Evolutionary conservation across 345 rosid species (phyloP).

Genomic region (Lepidium africanum): DNA sequence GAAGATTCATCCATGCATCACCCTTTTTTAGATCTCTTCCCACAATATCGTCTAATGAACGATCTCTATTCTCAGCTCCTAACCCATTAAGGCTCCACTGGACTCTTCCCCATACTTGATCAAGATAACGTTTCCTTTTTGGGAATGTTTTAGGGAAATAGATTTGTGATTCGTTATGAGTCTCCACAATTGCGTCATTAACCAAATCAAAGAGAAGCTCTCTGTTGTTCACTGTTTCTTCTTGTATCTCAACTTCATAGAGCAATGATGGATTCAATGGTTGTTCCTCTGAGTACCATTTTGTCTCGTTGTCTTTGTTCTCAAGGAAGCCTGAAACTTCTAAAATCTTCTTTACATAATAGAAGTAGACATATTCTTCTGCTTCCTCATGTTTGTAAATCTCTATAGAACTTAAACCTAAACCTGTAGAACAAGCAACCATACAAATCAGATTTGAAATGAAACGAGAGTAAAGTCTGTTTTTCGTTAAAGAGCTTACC

Average conservation of each 20-base stretch:
- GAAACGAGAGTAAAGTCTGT: neutral
- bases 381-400: constrained; percentile 14
- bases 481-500: neutral
- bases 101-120: constrained; percentile 65
- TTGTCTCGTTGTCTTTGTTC: constrained; percentile 26
- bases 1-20: constrained; percentile 63
- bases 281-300: constrained; percentile 60
- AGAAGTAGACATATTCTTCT: constrained; percentile 36
- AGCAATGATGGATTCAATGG: constrained; percentile 60
- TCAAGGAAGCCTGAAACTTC: constrained; percentile 54
- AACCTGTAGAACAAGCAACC: neutral
- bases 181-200: constrained; percentile 50
- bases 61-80: constrained; percentile 28
- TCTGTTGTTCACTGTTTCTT: constrained; percentile 29
- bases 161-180: constrained; percentile 33
- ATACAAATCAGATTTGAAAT: neutral
- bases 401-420: neutral
- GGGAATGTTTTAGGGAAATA: constrained; percentile 57
- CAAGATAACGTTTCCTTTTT: constrained; percentile 37
- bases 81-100: constrained; percentile 25
- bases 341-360: constrained; percentile 47
- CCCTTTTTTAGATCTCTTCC: constrained; percentile 43
- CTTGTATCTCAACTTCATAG: constrained; percentile 38
- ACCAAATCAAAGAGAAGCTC: constrained; percentile 58
- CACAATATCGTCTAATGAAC: constrained; percentile 53